Evolutionary conservation across 257 asterid genomes (phyloP).

Genomic region (Solanum neorickii): DNA sequence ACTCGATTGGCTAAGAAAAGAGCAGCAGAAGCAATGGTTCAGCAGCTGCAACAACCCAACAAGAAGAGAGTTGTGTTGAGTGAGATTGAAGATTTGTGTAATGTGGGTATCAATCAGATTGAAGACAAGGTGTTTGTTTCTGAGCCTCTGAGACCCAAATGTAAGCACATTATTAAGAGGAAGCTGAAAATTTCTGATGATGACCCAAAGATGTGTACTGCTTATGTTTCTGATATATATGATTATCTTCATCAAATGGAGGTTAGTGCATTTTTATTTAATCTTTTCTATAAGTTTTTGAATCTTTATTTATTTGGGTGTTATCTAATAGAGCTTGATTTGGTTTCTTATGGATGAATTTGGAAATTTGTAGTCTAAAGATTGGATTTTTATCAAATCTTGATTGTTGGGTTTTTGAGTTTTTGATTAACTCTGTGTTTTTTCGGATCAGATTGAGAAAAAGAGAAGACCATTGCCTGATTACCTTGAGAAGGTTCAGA

Average conservation of each 20-base stretch:
- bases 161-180: neutral
- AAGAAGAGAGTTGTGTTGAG: slow-evolving; percentile 16
- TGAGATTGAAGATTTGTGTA: neutral
- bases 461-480: slow-evolving; percentile 46
- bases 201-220: slow-evolving; percentile 14
- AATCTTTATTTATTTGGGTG: neutral
- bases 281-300: neutral
- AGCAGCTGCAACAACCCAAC: neutral
- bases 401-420: neutral
- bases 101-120: neutral
- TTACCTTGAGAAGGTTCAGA: slow-evolving; percentile 53
- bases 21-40: slow-evolving; percentile 8
- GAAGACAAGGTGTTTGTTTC: neutral
- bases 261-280: neutral
- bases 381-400: neutral
- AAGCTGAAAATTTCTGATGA: neutral
- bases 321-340: neutral
- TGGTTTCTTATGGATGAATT: neutral
- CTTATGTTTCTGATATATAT: slow-evolving; percentile 10
- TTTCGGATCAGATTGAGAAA: slow-evolving; percentile 34
- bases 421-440: neutral
- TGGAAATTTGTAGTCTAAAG: neutral
- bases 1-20: slow-evolving; percentile 18
- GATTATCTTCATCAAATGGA: slow-evolving; percentile 10
- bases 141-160: neutral